Percentiles rank a stretch among this genome's conserved stretches.
phyloP scores from a whole-genome alignment of 2,329 filamentous ascomycete genomes.

The Colletotrichum godetiae region DNA sequence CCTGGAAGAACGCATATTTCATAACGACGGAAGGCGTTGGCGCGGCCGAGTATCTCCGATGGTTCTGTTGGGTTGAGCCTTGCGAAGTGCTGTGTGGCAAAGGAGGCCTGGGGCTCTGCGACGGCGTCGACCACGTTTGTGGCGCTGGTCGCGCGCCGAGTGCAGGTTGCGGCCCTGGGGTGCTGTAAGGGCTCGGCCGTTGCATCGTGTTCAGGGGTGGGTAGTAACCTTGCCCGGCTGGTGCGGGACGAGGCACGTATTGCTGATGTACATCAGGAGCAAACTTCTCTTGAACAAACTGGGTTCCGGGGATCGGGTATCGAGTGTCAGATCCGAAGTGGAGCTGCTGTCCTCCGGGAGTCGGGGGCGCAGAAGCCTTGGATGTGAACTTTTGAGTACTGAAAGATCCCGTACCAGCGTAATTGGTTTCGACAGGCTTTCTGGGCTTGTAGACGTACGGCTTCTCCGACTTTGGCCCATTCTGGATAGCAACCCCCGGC shows the following conservation, averaged over 20 bases:
- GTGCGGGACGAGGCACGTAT: not conserved
- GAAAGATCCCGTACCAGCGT: slow-evolving; percentile 41
- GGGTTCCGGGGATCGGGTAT: slow-evolving; percentile 36
- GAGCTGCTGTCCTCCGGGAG: slow-evolving; percentile 42
- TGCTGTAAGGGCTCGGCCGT: slow-evolving; percentile 15
- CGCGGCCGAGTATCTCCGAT: slow-evolving; percentile 34
- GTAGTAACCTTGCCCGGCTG: slow-evolving; percentile 3
- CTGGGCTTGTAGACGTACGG: slow-evolving; percentile 66
- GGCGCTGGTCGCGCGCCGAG: slow-evolving; percentile 2
- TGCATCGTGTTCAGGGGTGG: not conserved
- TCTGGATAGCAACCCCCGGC: slow-evolving; percentile 8
- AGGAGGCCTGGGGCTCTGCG: slow-evolving; percentile 9
- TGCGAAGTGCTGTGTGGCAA: not conserved
- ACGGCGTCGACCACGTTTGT: slow-evolving; percentile 19
- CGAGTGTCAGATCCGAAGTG: slow-evolving; percentile 44
- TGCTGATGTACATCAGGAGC: slow-evolving; percentile 32
- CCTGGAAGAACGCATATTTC: slow-evolving; percentile 69
- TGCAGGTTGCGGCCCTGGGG: slow-evolving; percentile 20
- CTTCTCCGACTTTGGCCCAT: slow-evolving; percentile 50
- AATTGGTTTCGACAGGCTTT: slow-evolving; percentile 45
- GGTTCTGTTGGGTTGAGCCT: slow-evolving; percentile 29
- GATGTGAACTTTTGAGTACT: slow-evolving; percentile 50
- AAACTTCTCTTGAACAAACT: slow-evolving; percentile 42
- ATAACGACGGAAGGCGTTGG: slow-evolving; percentile 53
- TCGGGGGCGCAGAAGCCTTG: slow-evolving; percentile 40